These are phyloP conservation scores for Osmozyma mogii DNA, from an alignment of 805 yeast genomes.

Conservation along the genomic window DNA sequence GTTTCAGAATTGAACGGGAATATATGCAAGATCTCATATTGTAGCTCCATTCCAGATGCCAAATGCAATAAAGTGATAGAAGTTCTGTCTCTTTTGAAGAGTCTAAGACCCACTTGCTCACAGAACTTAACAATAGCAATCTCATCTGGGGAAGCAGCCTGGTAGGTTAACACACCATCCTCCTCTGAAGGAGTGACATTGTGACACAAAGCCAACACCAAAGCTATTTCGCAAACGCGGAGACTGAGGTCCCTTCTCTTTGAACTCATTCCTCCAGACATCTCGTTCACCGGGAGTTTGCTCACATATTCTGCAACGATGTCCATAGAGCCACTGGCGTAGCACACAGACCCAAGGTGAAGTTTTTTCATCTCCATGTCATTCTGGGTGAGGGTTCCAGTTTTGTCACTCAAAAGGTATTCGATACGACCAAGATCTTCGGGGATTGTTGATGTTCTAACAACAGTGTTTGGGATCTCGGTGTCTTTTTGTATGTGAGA, in stretches of 20 bases:
- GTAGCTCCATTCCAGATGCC: slow-evolving; percentile 41
- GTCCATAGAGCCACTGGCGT: slow-evolving; percentile 88
- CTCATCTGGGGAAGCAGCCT: slow-evolving; percentile 98
- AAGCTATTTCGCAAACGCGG: slow-evolving; percentile 71
- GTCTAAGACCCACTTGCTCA: slow-evolving; percentile 73
- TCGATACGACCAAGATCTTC: slow-evolving; percentile 96
- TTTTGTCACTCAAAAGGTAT: slow-evolving; percentile 85
- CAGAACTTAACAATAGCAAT: slow-evolving; percentile 94
- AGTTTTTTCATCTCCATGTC: slow-evolving; percentile 95
- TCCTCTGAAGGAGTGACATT: slow-evolving; percentile 87
- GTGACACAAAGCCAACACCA: slow-evolving; percentile 89
- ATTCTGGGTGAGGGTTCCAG: slow-evolving; percentile 96
- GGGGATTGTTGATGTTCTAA: slow-evolving; percentile 94
- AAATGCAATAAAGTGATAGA: slow-evolving; percentile 62
- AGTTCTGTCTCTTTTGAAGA: slow-evolving; percentile 75
- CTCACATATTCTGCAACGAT: slow-evolving; percentile 66
- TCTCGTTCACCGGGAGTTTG: slow-evolving; percentile 16
- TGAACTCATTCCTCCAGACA: slow-evolving; percentile 14
- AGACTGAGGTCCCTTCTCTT: slow-evolving; percentile 61
- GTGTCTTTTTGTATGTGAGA: slow-evolving; percentile 86
- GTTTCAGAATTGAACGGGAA: slow-evolving; percentile 96
- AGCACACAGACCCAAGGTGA: slow-evolving; percentile 88
- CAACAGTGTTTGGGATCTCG: slow-evolving; percentile 78
- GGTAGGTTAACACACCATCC: slow-evolving; percentile 49
- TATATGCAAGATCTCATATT: slow-evolving; percentile 65